Conservation (phyloP, 768 basidiomycete genomes). For the Infundibulicybe gibba region DNA sequence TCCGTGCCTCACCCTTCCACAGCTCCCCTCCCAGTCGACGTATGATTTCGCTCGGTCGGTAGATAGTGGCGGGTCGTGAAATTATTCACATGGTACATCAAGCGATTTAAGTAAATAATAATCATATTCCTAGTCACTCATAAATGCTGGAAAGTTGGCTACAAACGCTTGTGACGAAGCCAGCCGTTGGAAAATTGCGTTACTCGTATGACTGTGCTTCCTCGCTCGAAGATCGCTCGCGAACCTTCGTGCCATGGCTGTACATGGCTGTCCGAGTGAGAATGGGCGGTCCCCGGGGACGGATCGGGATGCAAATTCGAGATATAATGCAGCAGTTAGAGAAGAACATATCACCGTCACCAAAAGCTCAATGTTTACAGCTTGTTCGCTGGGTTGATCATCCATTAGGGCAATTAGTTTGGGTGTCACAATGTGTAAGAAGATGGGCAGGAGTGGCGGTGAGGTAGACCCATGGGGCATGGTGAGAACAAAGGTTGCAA, state of each 20-base stretch:
- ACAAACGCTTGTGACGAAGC: constrained; percentile 61
- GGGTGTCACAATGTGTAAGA: constrained; percentile 66
- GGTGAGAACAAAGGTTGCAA: constrained; percentile 67
- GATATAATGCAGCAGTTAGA: constrained; percentile 62
- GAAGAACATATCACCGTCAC: constrained; percentile 62
- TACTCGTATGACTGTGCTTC: constrained; percentile 46
- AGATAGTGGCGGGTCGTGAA: constrained; percentile 73
- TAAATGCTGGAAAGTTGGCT: constrained; percentile 73
- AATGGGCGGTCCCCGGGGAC: constrained; percentile 45
- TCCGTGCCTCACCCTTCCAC: constrained; percentile 3
- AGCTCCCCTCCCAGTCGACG: constrained; percentile 47
- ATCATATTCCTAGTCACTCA: constrained; percentile 25
- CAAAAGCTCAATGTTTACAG: constrained; percentile 57
- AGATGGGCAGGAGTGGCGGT: constrained; percentile 71
- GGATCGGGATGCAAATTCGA: constrained; percentile 65
- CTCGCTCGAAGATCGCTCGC: constrained; percentile 55
- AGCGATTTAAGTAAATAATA: constrained; percentile 44
- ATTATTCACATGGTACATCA: constrained; percentile 57
- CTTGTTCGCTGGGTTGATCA: constrained; percentile 49
- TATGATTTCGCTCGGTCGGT: constrained; percentile 35
- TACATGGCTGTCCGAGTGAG: constrained; percentile 59
- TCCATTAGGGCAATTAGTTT: constrained; percentile 56
- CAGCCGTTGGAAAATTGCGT: constrained; percentile 54
- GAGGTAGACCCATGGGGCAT: constrained; percentile 47
- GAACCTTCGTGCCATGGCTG: constrained; percentile 62